phyloP scores from a whole-genome alignment of 495 filamentous ascomycete genomes.

The Penicillium soppii region DNA sequence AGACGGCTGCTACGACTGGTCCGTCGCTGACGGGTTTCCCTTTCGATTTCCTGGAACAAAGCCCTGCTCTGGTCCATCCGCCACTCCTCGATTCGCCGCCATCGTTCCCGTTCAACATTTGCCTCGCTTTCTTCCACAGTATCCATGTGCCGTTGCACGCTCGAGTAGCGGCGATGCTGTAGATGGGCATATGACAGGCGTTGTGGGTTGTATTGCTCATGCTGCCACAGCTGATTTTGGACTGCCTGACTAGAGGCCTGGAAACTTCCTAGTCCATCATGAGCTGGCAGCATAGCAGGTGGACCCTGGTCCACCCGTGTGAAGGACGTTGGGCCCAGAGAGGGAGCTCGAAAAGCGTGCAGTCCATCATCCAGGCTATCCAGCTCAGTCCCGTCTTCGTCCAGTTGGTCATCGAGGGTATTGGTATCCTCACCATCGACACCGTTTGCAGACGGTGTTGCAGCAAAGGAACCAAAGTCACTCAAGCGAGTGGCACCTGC shows the following conservation, averaged over 20 bases:
- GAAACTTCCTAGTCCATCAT: slow-evolving; percentile 91
- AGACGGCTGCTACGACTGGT: slow-evolving; percentile 36
- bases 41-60: slow-evolving; percentile 84
- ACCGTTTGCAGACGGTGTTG: slow-evolving; percentile 47
- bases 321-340: slow-evolving; percentile 51
- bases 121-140: slow-evolving; percentile 60
- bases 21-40: slow-evolving; percentile 68
- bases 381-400: slow-evolving; percentile 69
- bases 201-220: slow-evolving; percentile 76
- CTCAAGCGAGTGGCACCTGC: slow-evolving; percentile 73
- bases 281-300: slow-evolving; percentile 73
- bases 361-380: slow-evolving; percentile 91
- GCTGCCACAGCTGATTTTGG: slow-evolving; percentile 81
- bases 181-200: slow-evolving; percentile 36
- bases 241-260: slow-evolving; percentile 52
- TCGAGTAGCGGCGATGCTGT: slow-evolving; percentile 49
- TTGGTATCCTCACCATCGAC: slow-evolving; percentile 48
- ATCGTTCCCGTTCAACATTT: slow-evolving; percentile 61
- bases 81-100: slow-evolving; percentile 85
- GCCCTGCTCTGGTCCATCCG: slow-evolving; percentile 84
- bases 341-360: slow-evolving; percentile 74
- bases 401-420: slow-evolving; percentile 52
- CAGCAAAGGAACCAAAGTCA: slow-evolving; percentile 81
- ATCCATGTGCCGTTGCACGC: slow-evolving; percentile 64
- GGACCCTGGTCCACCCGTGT: slow-evolving; percentile 48